These are phyloP conservation scores for Colletotrichum horii DNA, from an alignment of 2,329 filamentous ascomycete species.

Conservation along the genomic window DNA sequence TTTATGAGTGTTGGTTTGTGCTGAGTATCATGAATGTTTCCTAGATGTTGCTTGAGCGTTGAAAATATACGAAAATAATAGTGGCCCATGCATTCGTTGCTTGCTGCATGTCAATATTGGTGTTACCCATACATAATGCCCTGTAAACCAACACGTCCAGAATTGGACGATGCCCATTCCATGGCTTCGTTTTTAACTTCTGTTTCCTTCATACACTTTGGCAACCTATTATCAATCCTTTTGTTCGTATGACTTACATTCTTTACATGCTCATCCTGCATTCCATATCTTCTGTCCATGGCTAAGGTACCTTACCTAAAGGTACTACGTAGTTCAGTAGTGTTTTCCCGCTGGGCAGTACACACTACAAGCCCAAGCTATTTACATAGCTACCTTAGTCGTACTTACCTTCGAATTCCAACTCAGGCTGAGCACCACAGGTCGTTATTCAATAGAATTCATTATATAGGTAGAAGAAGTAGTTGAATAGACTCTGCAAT, in stretches of 20 bases:
- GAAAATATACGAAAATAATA: not conserved
- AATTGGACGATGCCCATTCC: not conserved
- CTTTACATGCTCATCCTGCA: not conserved
- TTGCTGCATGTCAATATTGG: not conserved
- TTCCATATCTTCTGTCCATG: not conserved
- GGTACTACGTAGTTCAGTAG: no score
- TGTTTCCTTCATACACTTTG: not conserved
- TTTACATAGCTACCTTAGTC: not conserved
- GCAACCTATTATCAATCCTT: not conserved
- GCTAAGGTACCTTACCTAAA: not conserved
- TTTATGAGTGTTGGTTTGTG: not conserved
- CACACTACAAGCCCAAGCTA: not conserved
- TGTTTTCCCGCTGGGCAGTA: not conserved
- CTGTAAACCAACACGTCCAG: not conserved
- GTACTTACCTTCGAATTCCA: not conserved
- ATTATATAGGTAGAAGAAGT: not conserved
- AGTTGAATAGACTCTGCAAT: not conserved
- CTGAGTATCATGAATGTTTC: not conserved
- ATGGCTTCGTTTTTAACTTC: not conserved
- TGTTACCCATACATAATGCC: not conserved
- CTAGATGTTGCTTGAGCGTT: not conserved
- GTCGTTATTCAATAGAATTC: not conserved
- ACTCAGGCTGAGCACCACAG: not conserved
- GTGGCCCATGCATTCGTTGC: not conserved
- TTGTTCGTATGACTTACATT: not conserved